These are phyloP conservation scores for Candida tammaniensis DNA, from an alignment of 805 yeast species.

Conservation along the genomic window DNA sequence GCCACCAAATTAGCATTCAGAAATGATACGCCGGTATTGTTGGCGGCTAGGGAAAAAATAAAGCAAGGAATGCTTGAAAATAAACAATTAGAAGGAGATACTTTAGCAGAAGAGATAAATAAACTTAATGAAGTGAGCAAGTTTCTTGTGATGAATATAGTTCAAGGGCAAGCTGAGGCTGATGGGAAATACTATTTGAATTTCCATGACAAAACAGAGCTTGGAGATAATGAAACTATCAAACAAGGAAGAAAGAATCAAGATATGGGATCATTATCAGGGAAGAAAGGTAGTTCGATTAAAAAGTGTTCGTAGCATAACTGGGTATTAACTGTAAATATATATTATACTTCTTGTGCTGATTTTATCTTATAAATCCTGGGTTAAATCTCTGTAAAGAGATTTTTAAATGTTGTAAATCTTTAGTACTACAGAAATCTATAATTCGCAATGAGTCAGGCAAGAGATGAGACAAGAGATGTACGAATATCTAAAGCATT, in stretches of 20 bases:
- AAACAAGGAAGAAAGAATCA: constrained; percentile 47
- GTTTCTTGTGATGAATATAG: constrained; percentile 73
- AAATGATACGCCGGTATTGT: constrained; percentile 46
- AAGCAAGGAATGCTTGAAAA: constrained; percentile 48
- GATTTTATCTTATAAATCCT: too few species aligned
- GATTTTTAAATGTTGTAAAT: too few species aligned
- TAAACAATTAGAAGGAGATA: constrained; percentile 17
- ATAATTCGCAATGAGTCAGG: constrained; percentile 4
- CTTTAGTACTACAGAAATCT: neutral
- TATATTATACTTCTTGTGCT: constrained; percentile 1
- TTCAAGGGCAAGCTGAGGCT: constrained; percentile 66
- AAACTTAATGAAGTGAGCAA: constrained; percentile 67
- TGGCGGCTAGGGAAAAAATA: constrained; percentile 61
- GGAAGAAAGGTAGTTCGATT: constrained; percentile 39
- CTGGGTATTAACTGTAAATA: too few species aligned
- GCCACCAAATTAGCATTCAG: constrained; percentile 63
- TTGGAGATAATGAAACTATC: constrained; percentile 85
- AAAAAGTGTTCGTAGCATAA: constrained; percentile 2
- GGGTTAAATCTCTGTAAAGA: too few species aligned
- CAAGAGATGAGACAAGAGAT: constrained; percentile 44
- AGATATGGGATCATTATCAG: constrained; percentile 46
- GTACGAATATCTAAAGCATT: constrained; percentile 67
- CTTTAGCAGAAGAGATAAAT: constrained; percentile 41
- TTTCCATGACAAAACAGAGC: constrained; percentile 77
- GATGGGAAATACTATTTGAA: constrained; percentile 53